Conservation (phyloP, 306 rosid genomes). For the Astragalus glycyphyllos region DNA sequence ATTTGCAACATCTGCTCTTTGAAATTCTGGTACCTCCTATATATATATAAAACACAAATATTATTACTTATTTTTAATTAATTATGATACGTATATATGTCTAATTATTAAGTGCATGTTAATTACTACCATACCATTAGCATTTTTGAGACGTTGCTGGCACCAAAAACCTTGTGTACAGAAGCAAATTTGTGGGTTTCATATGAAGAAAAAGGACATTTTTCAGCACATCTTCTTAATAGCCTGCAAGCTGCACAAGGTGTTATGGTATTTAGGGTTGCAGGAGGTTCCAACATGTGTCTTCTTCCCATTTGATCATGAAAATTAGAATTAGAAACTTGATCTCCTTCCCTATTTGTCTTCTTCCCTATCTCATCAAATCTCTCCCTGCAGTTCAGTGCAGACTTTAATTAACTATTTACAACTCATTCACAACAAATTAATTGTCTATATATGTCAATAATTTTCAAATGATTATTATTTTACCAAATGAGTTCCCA, state of each 20-base stretch:
- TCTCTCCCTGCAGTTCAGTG: neutral
- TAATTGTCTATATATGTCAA: too few relatives aligned
- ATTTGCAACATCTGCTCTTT: conserved; percentile 87
- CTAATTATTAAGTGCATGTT: too few relatives aligned
- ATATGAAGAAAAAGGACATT: too few relatives aligned
- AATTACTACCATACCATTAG: conserved; percentile 47
- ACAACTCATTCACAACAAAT: too few relatives aligned
- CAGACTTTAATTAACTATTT: too few relatives aligned
- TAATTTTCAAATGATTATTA: neutral
- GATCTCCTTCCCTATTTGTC: conserved; percentile 61
- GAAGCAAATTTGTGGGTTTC: too few relatives aligned
- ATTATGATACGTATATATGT: neutral
- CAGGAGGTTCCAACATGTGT: conserved; percentile 1
- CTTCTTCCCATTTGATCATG: conserved; percentile 70
- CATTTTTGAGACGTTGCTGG: too few relatives aligned
- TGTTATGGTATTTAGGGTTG: too few relatives aligned
- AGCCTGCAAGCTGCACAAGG: too few relatives aligned
- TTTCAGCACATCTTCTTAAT: too few relatives aligned
- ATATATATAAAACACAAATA: conserved; percentile 3
- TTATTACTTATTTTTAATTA: neutral
- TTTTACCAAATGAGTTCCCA: neutral
- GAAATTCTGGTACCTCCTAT: conserved; percentile 82
- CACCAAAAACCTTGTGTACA: too few relatives aligned
- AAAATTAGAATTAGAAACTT: conserved; percentile 5
- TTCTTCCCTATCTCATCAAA: too few relatives aligned